These are phyloP conservation scores for Rhizopus microsporus DNA, from an alignment of 371 early-diverging fungal genomes.

Conservation along the genomic window DNA sequence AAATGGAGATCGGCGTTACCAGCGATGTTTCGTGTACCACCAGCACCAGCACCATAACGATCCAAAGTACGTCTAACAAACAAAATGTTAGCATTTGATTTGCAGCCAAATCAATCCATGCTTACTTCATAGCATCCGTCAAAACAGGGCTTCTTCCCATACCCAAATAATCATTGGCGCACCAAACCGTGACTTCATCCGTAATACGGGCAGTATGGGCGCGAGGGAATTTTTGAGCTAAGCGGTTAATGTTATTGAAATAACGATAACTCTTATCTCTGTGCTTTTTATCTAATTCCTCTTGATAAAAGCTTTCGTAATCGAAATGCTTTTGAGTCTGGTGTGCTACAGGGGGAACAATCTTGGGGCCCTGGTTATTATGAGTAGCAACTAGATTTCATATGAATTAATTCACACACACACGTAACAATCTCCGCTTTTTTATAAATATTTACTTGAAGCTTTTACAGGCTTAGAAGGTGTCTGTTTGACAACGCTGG, in stretches of 20 bases:
- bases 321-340: conserved; percentile 70
- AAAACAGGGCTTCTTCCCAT: conserved; percentile 90
- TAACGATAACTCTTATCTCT: conserved; percentile 96
- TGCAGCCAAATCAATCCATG: neutral
- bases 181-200: conserved; percentile 97
- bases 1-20: conserved; percentile 96
- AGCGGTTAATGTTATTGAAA: conserved; percentile 98
- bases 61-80: conserved; percentile 74
- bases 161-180: conserved; percentile 98
- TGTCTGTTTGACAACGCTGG: conserved; percentile 37
- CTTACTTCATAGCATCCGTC: conserved; percentile 87
- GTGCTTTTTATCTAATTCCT: conserved; percentile 92
- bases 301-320: conserved; percentile 85
- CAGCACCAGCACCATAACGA: conserved; percentile 97
- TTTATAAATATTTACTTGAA: conserved; percentile 32
- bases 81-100: neutral
- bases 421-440: conserved; percentile 3
- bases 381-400: conserved; percentile 13
- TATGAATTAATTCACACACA: conserved; percentile 3
- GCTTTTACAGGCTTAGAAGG: conserved; percentile 50
- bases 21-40: conserved; percentile 99
- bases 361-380: conserved; percentile 23
- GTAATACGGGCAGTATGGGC: conserved; percentile 90
- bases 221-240: conserved; percentile 88
- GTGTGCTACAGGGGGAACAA: conserved; percentile 39